Conservation (phyloP, 1,139 yeast genomes). For the Debaryomyces nepalensis region DNA sequence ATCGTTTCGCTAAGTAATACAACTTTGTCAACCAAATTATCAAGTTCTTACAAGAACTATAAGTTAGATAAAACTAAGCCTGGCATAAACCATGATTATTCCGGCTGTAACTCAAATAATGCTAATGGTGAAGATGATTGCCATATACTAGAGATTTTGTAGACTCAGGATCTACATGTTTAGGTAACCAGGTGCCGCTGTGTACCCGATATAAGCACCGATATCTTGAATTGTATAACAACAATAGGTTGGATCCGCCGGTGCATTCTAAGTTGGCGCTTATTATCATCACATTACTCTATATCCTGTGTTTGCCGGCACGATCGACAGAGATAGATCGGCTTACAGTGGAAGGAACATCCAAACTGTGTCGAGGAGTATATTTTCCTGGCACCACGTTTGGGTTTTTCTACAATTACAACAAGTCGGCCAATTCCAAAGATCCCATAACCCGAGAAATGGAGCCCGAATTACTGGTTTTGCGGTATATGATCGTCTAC, state of each 20-base stretch:
- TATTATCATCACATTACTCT: not conserved
- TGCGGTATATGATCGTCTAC: not conserved
- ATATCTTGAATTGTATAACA: not conserved
- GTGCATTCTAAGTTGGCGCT: not conserved
- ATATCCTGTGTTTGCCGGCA: constrained; percentile 4
- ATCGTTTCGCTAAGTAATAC: too few relatives aligned
- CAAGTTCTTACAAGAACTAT: too few relatives aligned
- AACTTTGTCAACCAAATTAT: too few relatives aligned
- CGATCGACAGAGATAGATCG: constrained; percentile 1
- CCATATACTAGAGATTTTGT: too few relatives aligned
- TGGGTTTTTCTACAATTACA: constrained; percentile 3
- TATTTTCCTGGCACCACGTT: not conserved
- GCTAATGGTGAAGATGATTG: too few relatives aligned
- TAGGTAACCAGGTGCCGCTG: too few relatives aligned
- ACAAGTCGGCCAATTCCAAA: constrained; percentile 1
- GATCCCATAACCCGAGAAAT: constrained; percentile 4
- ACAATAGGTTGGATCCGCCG: not conserved
- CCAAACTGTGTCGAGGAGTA: not conserved
- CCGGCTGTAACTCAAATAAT: too few relatives aligned
- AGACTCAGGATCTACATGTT: too few relatives aligned
- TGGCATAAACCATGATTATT: too few relatives aligned
- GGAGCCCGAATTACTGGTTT: not conserved
- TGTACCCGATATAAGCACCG: not conserved
- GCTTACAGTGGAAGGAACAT: not conserved
- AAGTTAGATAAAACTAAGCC: too few relatives aligned